phyloP scores from a whole-genome alignment of 2,329 filamentous ascomycete genomes.

The Colletotrichum falcatum region DNA sequence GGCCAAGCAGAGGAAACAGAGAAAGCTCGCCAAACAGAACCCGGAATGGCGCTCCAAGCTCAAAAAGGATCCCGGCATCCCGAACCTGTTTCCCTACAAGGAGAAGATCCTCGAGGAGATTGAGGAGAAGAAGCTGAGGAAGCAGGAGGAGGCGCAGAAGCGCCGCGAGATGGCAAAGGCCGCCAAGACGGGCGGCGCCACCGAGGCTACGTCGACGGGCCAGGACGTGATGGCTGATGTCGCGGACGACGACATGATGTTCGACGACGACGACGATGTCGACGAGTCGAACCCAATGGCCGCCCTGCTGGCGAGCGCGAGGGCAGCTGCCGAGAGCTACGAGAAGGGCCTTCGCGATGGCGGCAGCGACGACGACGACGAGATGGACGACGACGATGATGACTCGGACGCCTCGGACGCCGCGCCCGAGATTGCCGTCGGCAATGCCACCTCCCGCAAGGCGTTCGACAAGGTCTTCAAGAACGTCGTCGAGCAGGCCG shows the following conservation, averaged over 20 bases:
- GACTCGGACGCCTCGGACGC: conserved; percentile 67
- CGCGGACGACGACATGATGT: conserved; percentile 61
- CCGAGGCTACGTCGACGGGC: conserved; percentile 51
- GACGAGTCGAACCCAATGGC: conserved; percentile 89
- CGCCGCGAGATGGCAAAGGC: conserved; percentile 79
- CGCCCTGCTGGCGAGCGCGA: conserved; percentile 87
- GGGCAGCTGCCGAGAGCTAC: conserved; percentile 81
- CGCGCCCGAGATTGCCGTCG: conserved; percentile 62
- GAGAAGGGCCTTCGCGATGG: conserved; percentile 71
- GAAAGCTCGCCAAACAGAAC: conserved; percentile 94
- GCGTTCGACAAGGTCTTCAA: conserved; percentile 98
- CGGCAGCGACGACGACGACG: conserved; percentile 62
- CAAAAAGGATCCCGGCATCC: conserved; percentile 98
- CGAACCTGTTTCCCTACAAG: conserved; percentile 98
- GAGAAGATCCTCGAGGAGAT: conserved; percentile 95
- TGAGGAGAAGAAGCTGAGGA: conserved; percentile 85
- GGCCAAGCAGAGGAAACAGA: conserved; percentile 90
- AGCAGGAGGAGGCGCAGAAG: conserved; percentile 81
- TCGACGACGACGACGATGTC: conserved; percentile 69
- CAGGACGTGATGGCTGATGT: conserved; percentile 60
- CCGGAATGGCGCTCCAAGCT: conserved; percentile 95
- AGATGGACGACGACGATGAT: conserved; percentile 53
- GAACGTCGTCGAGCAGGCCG: conserved; percentile 87
- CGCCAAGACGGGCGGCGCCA: conserved; percentile 62
- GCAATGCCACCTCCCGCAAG: conserved; percentile 76